Evolutionary conservation across 345 rosid species (phyloP).

Genomic region (Euphorbia peplus): DNA sequence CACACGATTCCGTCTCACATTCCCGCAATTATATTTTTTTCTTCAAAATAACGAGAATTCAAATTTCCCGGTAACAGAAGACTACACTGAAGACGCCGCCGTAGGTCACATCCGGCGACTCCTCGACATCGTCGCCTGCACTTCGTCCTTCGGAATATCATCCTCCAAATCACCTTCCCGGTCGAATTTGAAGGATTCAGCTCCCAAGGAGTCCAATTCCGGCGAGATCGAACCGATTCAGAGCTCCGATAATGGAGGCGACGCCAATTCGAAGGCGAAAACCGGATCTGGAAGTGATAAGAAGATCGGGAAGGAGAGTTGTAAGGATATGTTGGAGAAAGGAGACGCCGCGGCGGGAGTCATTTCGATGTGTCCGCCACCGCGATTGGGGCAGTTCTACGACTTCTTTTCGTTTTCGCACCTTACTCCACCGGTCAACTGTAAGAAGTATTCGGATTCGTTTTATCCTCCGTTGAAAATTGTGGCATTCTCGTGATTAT

Average conservation of each 20-base stretch:
- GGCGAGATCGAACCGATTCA: conserved; percentile 17
- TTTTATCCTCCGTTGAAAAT: background rate
- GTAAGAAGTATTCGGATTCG: conserved; percentile 18
- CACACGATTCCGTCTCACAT: background rate
- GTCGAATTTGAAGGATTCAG: conserved; percentile 19
- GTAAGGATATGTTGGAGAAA: conserved; percentile 14
- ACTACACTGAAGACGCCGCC: conserved; percentile 25
- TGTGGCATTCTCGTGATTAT: background rate
- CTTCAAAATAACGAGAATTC: background rate
- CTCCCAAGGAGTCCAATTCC: conserved; percentile 30
- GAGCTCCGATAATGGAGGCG: conserved; percentile 19
- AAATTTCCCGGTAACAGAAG: conserved; percentile 24
- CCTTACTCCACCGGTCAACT: conserved; percentile 31
- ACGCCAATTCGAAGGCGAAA: conserved; percentile 18
- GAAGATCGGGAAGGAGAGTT: conserved; percentile 20
- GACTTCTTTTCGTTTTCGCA: conserved; percentile 36
- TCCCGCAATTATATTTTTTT: background rate
- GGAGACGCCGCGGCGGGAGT: conserved; percentile 12
- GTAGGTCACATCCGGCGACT: conserved; percentile 32
- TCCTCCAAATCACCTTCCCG: conserved; percentile 46
- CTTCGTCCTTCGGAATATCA: conserved; percentile 36
- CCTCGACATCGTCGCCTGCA: conserved; percentile 36
- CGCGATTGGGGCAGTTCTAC: conserved; percentile 33
- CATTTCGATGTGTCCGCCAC: conserved; percentile 29
- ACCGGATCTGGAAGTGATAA: conserved; percentile 7